A percentile compares a stretch with the other conserved stretches of the same genome.
Conservation (phyloP, 2,329 filamentous ascomycete genomes). For the Cordyceps cicadae region DNA sequence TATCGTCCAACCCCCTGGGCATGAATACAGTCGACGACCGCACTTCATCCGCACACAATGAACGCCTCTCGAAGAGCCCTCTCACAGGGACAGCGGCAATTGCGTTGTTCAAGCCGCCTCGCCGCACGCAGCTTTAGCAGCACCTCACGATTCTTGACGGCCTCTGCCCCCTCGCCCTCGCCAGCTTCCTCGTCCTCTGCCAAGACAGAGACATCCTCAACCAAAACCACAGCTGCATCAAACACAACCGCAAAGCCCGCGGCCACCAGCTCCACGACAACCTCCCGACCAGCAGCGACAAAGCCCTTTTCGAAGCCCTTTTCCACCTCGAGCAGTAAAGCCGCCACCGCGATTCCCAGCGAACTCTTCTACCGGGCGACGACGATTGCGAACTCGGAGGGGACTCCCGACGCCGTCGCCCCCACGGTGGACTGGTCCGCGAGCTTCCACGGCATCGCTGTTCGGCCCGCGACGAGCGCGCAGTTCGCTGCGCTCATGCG, state of each 20-base stretch:
- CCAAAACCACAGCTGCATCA: not conserved
- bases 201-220: not conserved
- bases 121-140: not conserved
- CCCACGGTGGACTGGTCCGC: constrained; percentile 63
- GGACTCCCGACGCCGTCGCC: not conserved
- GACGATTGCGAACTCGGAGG: not conserved
- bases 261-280: not conserved
- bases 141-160: not conserved
- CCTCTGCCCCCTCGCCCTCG: not conserved
- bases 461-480: constrained; percentile 61
- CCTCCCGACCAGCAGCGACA: not conserved
- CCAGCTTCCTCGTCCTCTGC: not conserved
- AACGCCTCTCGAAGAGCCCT: constrained; percentile 4
- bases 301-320: constrained; percentile 2
- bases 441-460: constrained; percentile 73
- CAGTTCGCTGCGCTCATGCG: constrained; percentile 59
- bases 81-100: not conserved
- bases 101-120: not conserved
- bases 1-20: not conserved
- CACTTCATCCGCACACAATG: not conserved
- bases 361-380: constrained; percentile 7
- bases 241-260: not conserved
- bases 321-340: not conserved
- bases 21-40: not conserved
- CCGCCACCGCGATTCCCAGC: not conserved